A percentile compares a stretch with the other conserved stretches of the same genome.
Conservation (phyloP, 768 basidiomycete species). For the Polyporus arcularius region DNA sequence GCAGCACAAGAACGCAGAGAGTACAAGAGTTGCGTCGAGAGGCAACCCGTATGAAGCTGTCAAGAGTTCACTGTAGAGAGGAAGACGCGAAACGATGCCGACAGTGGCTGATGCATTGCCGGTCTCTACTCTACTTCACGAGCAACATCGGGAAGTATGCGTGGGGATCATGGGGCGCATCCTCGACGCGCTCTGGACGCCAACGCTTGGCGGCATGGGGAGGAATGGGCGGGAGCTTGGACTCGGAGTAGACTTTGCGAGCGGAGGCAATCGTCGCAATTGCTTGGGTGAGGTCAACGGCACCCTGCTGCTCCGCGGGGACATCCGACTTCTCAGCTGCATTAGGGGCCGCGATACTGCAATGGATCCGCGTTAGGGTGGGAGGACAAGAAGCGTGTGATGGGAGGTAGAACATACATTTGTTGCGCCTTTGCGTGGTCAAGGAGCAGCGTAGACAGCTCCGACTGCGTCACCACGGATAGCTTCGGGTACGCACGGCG, state of each 20-base stretch:
- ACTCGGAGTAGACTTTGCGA: slow-evolving; percentile 58
- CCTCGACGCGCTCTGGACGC: slow-evolving; percentile 67
- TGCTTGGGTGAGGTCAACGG: slow-evolving; percentile 69
- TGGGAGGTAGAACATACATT: slow-evolving; percentile 50
- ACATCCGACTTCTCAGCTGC: slow-evolving; percentile 44
- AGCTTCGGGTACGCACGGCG: slow-evolving; percentile 91
- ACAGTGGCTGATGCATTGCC: slow-evolving; percentile 4
- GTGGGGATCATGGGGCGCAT: slow-evolving; percentile 81
- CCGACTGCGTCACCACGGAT: slow-evolving; percentile 82
- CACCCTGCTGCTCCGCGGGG: slow-evolving; percentile 43
- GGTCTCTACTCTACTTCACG: slow-evolving; percentile 34
- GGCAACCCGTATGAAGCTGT: too few species aligned
- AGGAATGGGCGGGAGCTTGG: slow-evolving; percentile 73
- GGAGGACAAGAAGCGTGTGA: slow-evolving; percentile 7
- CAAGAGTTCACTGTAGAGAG: background rate
- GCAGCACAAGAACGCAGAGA: too few species aligned
- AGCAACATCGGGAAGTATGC: slow-evolving; percentile 85
- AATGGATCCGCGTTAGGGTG: slow-evolving; percentile 13
- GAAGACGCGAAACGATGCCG: background rate
- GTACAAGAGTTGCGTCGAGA: too few species aligned
- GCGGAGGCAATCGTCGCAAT: slow-evolving; percentile 64
- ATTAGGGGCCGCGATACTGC: slow-evolving; percentile 56
- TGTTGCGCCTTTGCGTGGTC: slow-evolving; percentile 66
- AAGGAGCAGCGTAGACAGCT: slow-evolving; percentile 79
- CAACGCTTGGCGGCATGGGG: slow-evolving; percentile 71